Base-by-base conservation (phyloP, 2,329 filamentous ascomycete genomes). In the Colletotrichum spinosum region DNA sequence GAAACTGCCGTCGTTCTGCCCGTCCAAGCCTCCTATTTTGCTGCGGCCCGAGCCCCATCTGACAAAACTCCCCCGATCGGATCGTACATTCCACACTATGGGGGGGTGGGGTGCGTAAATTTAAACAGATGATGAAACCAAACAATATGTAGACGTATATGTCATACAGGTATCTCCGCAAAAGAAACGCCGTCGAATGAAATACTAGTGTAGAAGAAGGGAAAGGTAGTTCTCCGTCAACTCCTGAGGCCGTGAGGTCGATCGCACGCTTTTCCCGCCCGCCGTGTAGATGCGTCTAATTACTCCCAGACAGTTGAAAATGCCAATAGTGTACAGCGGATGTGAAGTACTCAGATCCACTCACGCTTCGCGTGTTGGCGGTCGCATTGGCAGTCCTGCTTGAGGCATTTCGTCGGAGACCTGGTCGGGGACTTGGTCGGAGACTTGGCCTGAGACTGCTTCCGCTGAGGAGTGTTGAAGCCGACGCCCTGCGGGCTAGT, bases 401-500 rank as follows among this genome's bases (percentile, higher is more conserved):
- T 68, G 45, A 54, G 49, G 65, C 67, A 68, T 25, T 25, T 25
- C 25, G 25, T 5, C 25, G 25, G 25, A 5, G 25, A 25, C 25
- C 25, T 25, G 25, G 25, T 25, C 25, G 25, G 25, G 25, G 25
- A 25, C 25, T 25, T 25, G 25, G 25, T 25, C 25, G 25, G 25
- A 25, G 25, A 25, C 52, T 64, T 50, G 66, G 49, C 50, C 37
- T 60, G 33, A 12, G 63, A 13, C 25, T 68, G 60, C 33, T 63
- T 65, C 9, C 66, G 61, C 34, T 69, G 65, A 39, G 60, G 53
- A 25, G 37, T 60, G 51, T 73, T 77, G 70, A 81, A 81, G 37
- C 80, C 80, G 17, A 81, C 81, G 1, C 80, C 81, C 67, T 72
- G 78, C 2, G 80, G 80, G 63, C 80, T 83, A 6, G 79, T 75